Evolutionary conservation across 2,329 filamentous ascomycete species (phyloP).

Genomic region (Pseudocercospora ulei): DNA sequence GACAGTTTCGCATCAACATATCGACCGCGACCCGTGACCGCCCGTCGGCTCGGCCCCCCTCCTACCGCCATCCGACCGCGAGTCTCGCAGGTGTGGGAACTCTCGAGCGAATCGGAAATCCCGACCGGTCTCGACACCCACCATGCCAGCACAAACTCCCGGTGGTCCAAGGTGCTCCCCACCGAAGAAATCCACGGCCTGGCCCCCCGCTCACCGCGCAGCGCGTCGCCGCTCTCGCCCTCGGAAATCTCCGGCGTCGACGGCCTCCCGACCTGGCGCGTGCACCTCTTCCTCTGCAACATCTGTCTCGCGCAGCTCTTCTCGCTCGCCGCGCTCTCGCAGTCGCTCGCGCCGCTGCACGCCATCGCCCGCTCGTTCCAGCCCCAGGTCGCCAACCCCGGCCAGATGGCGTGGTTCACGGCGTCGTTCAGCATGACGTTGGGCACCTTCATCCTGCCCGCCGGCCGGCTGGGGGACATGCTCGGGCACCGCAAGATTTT

Average conservation of each 20-base stretch:
- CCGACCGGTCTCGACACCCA: background rate
- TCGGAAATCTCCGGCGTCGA: background rate
- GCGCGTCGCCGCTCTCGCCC: conserved; percentile 29
- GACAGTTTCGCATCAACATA: too few species aligned
- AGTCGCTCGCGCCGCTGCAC: conserved; percentile 21
- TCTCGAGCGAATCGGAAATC: background rate
- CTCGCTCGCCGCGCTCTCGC: conserved; percentile 15
- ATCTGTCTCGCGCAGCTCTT: conserved; percentile 18
- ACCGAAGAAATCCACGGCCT: too few species aligned
- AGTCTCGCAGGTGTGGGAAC: background rate
- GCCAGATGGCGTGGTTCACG: conserved; percentile 39
- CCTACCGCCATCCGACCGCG: background rate
- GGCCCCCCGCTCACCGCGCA: too few species aligned
- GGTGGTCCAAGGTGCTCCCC: too few species aligned
- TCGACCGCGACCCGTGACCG: too few species aligned
- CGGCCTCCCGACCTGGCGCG: conserved; percentile 4
- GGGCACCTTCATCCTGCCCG: conserved; percentile 41
- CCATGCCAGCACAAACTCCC: conserved; percentile 23
- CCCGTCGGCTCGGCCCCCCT: too few species aligned
- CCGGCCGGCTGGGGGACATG: conserved; percentile 40
- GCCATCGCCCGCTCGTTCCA: conserved; percentile 38
- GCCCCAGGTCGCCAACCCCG: conserved; percentile 33
- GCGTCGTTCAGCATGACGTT: conserved; percentile 40
- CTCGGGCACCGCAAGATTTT: conserved; percentile 44
- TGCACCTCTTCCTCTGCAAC: conserved; percentile 27